A percentile compares a stretch with the other conserved stretches of the same genome.
Evolutionary conservation across 495 filamentous ascomycete genomes (phyloP).

Genomic region (Ramalina intermedia): DNA sequence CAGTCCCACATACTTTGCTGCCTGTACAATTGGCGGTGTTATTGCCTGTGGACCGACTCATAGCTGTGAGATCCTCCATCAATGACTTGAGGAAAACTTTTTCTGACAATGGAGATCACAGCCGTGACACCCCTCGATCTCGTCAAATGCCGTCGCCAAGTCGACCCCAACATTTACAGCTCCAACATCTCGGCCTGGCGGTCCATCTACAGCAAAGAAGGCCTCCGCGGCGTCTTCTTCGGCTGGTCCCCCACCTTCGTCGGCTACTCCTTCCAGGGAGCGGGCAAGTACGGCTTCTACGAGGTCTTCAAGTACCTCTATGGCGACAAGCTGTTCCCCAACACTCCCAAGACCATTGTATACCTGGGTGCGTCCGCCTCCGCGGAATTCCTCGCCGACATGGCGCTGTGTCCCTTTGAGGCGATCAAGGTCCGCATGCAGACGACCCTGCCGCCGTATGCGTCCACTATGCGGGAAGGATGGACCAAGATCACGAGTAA

Average conservation of each 20-base stretch:
- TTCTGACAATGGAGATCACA: slow-evolving; percentile 36
- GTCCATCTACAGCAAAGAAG: slow-evolving; percentile 47
- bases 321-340: slow-evolving; percentile 48
- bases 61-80: slow-evolving; percentile 17
- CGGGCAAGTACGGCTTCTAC: slow-evolving; percentile 65
- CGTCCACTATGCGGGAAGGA: slow-evolving; percentile 44
- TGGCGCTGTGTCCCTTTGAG: slow-evolving; percentile 53
- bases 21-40: slow-evolving; percentile 50
- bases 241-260: slow-evolving; percentile 58
- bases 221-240: slow-evolving; percentile 55
- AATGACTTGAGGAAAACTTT: not conserved
- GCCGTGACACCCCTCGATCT: slow-evolving; percentile 36
- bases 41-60: slow-evolving; percentile 46
- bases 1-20: slow-evolving; percentile 50
- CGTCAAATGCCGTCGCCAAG: slow-evolving; percentile 57
- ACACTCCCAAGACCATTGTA: slow-evolving; percentile 45
- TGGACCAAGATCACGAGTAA: slow-evolving; percentile 43
- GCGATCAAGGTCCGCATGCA: slow-evolving; percentile 65
- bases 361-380: slow-evolving; percentile 50
- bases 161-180: slow-evolving; percentile 54
- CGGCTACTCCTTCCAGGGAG: slow-evolving; percentile 59
- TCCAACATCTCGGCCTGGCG: slow-evolving; percentile 55
- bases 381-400: slow-evolving; percentile 57
- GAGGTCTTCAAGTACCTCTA: slow-evolving; percentile 64
- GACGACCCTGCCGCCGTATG: slow-evolving; percentile 53